Base-by-base conservation (phyloP, 2,329 filamentous ascomycete species). In the Rhinocladiella similis region DNA sequence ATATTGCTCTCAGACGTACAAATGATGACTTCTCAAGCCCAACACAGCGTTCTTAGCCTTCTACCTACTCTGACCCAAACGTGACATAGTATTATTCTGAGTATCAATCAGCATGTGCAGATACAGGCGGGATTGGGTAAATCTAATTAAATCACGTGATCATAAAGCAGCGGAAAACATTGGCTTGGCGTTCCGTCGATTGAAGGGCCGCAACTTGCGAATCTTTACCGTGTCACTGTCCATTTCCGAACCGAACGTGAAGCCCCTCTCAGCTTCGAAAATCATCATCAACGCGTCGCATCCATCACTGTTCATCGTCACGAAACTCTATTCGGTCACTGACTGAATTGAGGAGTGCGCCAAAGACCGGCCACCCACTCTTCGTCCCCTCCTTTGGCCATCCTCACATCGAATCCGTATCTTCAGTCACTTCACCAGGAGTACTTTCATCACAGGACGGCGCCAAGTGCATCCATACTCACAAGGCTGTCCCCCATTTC, bases 401-500 rank as follows among this genome's bases (percentile, higher is more conserved):
- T 46, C 54, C 50, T 57, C 57, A 51, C 55, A 55, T 53, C 46
- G 38, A 48, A 45, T 55, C 22, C 43, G 47, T 54, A 43, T 47
- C 53, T 47, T 53, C 50, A 52, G 46, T 29, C 47, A 42, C 18
- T 14, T 57, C 56, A 57, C 39, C 47, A 48, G 41, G 47, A 57
- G 47, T 57, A 29, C 20, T 36, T 60, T 45, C 35, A 48, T 47
- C 58, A 43, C 42, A 55, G 54, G 18, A 53, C 45, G 56, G 51
- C 63, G 67, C 67, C 70, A 72, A 69, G 68, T 69, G 68, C 68
- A 68, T 68, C 66, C 69, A 51, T 25, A 47, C 38, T 50, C 49
- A 56, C 59, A 47, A 61, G 53, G 56, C 53, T 56, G 42, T 41
- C 38, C 47, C n/a, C 53, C 38, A 39, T 59, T 53, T 47, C 55